These are phyloP conservation scores for Hypoxylon sp. DNA, from an alignment of 2,329 filamentous ascomycete species.

Conservation along the genomic window DNA sequence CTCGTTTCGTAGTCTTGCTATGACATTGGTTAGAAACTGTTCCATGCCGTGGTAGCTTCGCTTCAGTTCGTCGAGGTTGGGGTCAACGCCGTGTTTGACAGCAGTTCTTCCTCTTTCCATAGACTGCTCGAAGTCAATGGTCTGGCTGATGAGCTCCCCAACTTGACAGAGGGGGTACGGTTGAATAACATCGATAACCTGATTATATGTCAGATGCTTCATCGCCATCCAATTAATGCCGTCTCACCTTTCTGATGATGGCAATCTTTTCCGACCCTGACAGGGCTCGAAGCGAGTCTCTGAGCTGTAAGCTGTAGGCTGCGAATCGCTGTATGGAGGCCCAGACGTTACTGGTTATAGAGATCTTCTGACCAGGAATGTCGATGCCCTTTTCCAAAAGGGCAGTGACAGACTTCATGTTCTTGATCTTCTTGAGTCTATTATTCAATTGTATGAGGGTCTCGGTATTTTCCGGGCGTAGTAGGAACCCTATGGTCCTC, in stretches of 20 bases:
- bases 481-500: constrained; percentile 70
- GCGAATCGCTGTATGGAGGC: constrained; percentile 75
- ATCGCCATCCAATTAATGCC: neutral
- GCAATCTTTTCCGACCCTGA: constrained; percentile 59
- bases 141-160: constrained; percentile 74
- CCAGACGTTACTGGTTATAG: constrained; percentile 75
- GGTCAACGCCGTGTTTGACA: constrained; percentile 75
- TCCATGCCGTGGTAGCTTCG: constrained; percentile 80
- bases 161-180: constrained; percentile 65
- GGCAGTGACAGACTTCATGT: constrained; percentile 73
- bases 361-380: constrained; percentile 54
- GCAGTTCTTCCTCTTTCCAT: constrained; percentile 74
- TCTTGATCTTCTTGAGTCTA: constrained; percentile 74
- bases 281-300: constrained; percentile 68
- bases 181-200: constrained; percentile 59
- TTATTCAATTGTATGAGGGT: constrained; percentile 63
- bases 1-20: constrained; percentile 66
- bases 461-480: constrained; percentile 71
- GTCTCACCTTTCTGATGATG: constrained; percentile 61
- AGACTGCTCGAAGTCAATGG: constrained; percentile 82
- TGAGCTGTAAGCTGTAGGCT: constrained; percentile 73
- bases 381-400: constrained; percentile 82
- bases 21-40: constrained; percentile 73
- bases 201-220: constrained; percentile 4
- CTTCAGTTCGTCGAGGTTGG: constrained; percentile 79